Evolutionary conservation across 768 basidiomycete genomes (phyloP), one percentile per base, ranked within the genome.

Genomic region (Rickenella mellea): DNA sequence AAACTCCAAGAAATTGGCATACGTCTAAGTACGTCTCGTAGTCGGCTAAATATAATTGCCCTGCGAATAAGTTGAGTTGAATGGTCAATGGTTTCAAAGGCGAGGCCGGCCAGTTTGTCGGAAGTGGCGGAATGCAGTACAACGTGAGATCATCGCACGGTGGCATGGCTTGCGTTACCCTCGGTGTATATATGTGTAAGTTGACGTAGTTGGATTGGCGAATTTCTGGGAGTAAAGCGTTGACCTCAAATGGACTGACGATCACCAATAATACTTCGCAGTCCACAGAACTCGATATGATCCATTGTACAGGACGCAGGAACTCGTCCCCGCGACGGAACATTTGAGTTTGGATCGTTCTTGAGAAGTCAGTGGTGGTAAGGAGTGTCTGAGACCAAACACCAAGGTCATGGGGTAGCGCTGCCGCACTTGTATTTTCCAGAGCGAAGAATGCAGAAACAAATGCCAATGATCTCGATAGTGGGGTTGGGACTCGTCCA

Each of bases 1-100:
- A 51, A 9, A 70, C 19, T n/a, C 45, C 27, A 20, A 48, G 32
- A 10, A 47, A 15, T 17, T 25, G 7, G 32, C 46, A 47, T 26
- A 40, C 21, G 6, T 41, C 26, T 15, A n/a, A 22, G 39, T 48
- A 48, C 3, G 46, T 26, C 27, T 27, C 14, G 20, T 40, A 10
- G 37, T 47, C 39, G 22, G 9, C 22, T 17, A 48, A 38, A 24
- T 40, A 48, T 25, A 48, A 38, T 17, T 46, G 25, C 10, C 45
- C 47, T 14, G 46, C 41, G 43, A 44, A 47, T 12, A 47, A 28
- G 25, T 47, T 47, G 25, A 47, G 46, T 25, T 46, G 31, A 17
- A 32, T 41, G 14, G 45, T 38, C 14, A 7, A 25, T 8, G 14
- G 26, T 9, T 12, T 20, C 12, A 17, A 15, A 4, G 8, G 33